A percentile compares a stretch with the other conserved stretches of the same genome.
These are phyloP conservation scores for Phytophthora quininea DNA, from an alignment of 352 stramenopile species.

Conservation along the genomic window DNA sequence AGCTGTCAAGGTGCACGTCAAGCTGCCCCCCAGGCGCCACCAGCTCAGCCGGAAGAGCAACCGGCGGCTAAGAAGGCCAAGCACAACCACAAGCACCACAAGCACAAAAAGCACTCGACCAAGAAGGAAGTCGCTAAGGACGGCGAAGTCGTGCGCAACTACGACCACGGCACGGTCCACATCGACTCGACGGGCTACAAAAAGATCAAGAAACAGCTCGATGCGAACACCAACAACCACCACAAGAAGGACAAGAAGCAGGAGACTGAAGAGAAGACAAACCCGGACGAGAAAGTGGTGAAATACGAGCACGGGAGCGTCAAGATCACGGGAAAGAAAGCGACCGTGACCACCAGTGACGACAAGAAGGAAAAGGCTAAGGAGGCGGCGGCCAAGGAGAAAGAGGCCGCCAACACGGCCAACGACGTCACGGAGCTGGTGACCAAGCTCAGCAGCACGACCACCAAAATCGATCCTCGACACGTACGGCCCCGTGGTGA, in stretches of 20 bases:
- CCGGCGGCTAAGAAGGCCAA: constrained; percentile 11
- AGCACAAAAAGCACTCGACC: constrained; percentile 25
- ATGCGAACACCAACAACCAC: too few species aligned
- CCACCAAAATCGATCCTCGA: constrained; percentile 41
- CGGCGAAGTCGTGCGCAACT: constrained; percentile 34
- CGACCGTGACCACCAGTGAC: background rate
- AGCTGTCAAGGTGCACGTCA: constrained; percentile 34
- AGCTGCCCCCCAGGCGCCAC: constrained; percentile 19
- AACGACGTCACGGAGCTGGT: constrained; percentile 55
- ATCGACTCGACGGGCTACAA: constrained; percentile 31
- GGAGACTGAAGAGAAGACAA: constrained; percentile 9
- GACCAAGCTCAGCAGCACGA: constrained; percentile 58
- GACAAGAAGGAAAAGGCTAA: constrained; percentile 16
- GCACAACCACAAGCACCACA: constrained; percentile 22
- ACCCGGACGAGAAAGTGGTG: constrained; percentile 46
- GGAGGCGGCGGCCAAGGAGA: constrained; percentile 19
- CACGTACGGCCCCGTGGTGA: constrained; percentile 51
- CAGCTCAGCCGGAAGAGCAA: constrained; percentile 9
- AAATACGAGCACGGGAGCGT: constrained; percentile 63
- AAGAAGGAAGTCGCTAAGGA: constrained; percentile 22
- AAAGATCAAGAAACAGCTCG: constrained; percentile 31
- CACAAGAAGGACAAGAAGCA: constrained; percentile 18
- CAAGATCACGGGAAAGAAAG: constrained; percentile 39
- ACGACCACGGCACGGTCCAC: constrained; percentile 41
- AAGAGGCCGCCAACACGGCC: constrained; percentile 33